A percentile compares a stretch with the other conserved stretches of the same genome.
Conservation (phyloP, 768 basidiomycete species). For the Hygrocybe coccinea region DNA sequence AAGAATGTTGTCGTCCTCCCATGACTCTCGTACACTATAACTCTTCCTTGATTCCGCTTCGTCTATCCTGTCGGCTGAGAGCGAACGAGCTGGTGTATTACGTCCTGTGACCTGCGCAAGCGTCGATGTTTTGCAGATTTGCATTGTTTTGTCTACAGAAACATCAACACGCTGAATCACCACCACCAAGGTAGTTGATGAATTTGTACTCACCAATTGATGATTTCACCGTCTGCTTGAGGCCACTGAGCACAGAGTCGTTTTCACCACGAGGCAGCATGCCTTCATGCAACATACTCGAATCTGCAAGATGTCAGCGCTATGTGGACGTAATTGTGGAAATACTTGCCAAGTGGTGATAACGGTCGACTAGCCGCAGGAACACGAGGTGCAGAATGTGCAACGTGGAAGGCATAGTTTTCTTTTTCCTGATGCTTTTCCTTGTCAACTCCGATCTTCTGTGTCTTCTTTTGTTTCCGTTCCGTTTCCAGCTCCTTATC, state of each 20-base stretch:
- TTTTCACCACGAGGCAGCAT: conserved; percentile 15
- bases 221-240: conserved; percentile 40
- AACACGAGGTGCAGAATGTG: not conserved
- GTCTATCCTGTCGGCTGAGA: conserved; percentile 38
- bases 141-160: conserved; percentile 59
- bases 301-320: conserved; percentile 18
- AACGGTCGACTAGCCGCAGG: conserved; percentile 3
- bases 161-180: not conserved
- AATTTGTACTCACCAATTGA: conserved; percentile 56
- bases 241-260: conserved; percentile 28
- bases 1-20: conserved; percentile 45
- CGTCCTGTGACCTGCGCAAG: conserved; percentile 16
- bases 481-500: conserved; percentile 40
- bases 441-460: conserved; percentile 14
- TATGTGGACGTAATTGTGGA: not conserved
- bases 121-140: conserved; percentile 61
- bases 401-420: conserved; percentile 6
- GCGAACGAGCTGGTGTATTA: conserved; percentile 41
- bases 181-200: not conserved
- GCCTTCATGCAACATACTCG: conserved; percentile 6
- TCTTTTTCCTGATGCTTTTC: conserved; percentile 7
- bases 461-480: conserved; percentile 29
- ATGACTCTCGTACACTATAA: conserved; percentile 35
- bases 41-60: conserved; percentile 22
- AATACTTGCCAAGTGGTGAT: conserved; percentile 20